Conservation (phyloP, 495 filamentous ascomycete species). For the Trypethelium eluteriae region DNA sequence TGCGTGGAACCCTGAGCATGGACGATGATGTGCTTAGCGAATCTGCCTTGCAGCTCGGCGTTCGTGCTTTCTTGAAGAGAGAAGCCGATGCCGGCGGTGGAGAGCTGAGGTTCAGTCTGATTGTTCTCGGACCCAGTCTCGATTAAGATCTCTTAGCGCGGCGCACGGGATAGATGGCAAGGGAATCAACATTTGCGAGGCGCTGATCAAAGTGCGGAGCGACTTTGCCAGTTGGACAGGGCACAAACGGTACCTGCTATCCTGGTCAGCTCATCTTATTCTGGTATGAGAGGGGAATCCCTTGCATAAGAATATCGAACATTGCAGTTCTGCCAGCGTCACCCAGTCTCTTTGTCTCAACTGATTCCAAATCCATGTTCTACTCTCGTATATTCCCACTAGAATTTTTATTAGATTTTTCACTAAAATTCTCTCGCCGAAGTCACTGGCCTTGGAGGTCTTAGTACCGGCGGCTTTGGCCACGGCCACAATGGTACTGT, state of each 20-base stretch:
- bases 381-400: too few species aligned
- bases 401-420: too few species aligned
- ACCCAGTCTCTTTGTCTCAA: too few species aligned
- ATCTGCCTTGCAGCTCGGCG: slow-evolving; percentile 53
- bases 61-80: slow-evolving; percentile 49
- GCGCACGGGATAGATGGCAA: background rate
- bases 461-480: background rate
- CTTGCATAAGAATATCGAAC: background rate
- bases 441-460: background rate
- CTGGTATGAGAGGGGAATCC: background rate
- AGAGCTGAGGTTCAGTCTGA: slow-evolving; percentile 51
- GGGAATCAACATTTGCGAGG: slow-evolving; percentile 12
- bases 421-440: too few species aligned
- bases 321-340: background rate
- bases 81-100: slow-evolving; percentile 41
- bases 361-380: too few species aligned
- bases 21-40: slow-evolving; percentile 66
- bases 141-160: slow-evolving; percentile 26
- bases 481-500: background rate
- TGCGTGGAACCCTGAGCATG: slow-evolving; percentile 53
- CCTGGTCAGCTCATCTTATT: background rate
- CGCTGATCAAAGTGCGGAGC: background rate
- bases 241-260: too few species aligned
- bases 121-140: slow-evolving; percentile 41
- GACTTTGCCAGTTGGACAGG: background rate